Evolutionary conservation across 78 protist species (phyloP).

Genomic region (Dictyostelium intermedium): DNA sequence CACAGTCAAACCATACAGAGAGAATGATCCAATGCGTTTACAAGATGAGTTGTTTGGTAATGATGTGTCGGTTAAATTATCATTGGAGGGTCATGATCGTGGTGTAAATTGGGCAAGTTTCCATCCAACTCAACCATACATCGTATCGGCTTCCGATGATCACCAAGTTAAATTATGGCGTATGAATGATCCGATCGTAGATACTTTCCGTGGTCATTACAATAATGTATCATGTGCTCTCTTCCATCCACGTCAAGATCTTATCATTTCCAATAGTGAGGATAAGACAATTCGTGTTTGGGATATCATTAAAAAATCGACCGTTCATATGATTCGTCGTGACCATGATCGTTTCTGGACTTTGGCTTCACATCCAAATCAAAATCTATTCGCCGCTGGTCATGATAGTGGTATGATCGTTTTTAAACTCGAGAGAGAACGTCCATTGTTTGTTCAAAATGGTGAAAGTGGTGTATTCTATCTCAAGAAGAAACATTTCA

Average conservation of each 20-base stretch:
- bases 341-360: conserved; percentile 99
- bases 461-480: conserved; percentile 80
- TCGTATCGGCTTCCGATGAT: conserved; percentile 98
- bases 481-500: conserved; percentile 89
- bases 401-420: conserved; percentile 95
- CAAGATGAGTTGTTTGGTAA: conserved; percentile 93
- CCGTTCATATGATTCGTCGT: conserved; percentile 92
- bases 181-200: conserved; percentile 91
- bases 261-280: conserved; percentile 92
- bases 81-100: conserved; percentile 94
- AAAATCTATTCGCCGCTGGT: conserved; percentile 97
- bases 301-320: conserved; percentile 92
- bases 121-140: conserved; percentile 96
- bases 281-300: conserved; percentile 98
- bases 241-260: conserved; percentile 96
- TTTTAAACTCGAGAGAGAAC: conserved; percentile 97
- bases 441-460: conserved; percentile 90
- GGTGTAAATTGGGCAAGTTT: conserved; percentile 99
- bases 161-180: conserved; percentile 97
- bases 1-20: conserved; percentile 35
- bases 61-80: conserved; percentile 92
- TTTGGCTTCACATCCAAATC: conserved; percentile 92
- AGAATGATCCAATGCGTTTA: conserved; percentile 58
- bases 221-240: conserved; percentile 97
- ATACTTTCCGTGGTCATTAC: conserved; percentile 96